Evolutionary conservation across 768 basidiomycete species (phyloP).

Genomic region (Lepiota brunneoincarnata): DNA sequence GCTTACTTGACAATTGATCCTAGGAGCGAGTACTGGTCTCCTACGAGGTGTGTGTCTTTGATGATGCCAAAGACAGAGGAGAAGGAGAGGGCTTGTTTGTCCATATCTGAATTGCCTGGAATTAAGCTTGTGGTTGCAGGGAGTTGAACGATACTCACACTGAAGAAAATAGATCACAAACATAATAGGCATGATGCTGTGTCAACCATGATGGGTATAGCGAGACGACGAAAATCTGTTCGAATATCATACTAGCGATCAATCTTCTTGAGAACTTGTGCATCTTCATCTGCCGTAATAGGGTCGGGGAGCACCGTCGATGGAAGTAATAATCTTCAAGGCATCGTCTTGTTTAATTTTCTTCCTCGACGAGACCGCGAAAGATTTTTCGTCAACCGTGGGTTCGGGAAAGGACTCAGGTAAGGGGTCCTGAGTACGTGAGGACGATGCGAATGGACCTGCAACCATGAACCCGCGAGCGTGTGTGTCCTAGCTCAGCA

Average conservation of each 20-base stretch:
- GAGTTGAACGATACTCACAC: slow-evolving; percentile 16
- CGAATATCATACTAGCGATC: slow-evolving; percentile 23
- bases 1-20: slow-evolving; percentile 30
- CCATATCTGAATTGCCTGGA: slow-evolving; percentile 21
- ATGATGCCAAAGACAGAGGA: slow-evolving; percentile 33
- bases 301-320: slow-evolving; percentile 4
- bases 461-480: too few species aligned
- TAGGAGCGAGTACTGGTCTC: slow-evolving; percentile 31
- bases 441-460: too few species aligned
- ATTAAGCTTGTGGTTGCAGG: background rate
- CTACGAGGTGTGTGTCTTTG: slow-evolving; percentile 25
- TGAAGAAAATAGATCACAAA: slow-evolving; percentile 29
- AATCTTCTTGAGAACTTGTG: slow-evolving; percentile 22
- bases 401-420: too few species aligned
- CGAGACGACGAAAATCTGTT: background rate
- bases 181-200: slow-evolving; percentile 30
- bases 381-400: background rate
- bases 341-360: slow-evolving; percentile 15
- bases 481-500: too few species aligned
- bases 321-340: slow-evolving; percentile 13
- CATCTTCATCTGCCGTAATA: slow-evolving; percentile 24
- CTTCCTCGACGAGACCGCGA: too few species aligned
- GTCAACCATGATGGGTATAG: background rate
- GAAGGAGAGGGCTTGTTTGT: slow-evolving; percentile 31
- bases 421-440: too few species aligned